Base-by-base conservation (phyloP, 805 yeast genomes). In the Metschnikowia dekortorum region DNA sequence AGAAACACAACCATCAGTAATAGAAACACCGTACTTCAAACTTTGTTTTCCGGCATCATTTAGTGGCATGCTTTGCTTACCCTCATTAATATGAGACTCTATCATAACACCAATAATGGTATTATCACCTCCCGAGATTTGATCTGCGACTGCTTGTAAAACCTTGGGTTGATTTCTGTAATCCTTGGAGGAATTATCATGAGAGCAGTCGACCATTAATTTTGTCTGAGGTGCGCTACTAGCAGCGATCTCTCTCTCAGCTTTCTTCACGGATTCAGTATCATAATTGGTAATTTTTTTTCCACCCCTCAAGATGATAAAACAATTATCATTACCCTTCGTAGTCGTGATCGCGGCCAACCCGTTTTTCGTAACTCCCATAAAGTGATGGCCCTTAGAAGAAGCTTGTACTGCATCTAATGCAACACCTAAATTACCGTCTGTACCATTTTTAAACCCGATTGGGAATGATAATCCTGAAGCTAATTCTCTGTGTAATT, bases 381-480 rank as follows among this genome's bases (percentile, higher is more conserved):
- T 73, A 79, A 92, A 94, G 69, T 92, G 97, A 67, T 92, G 99
- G 8, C 95, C 89, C 68, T 87, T 89, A 29, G 91, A 76, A 39
- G 98, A 95, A 44, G 98, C 92, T 63, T 89, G 80, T 65, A 89
- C 80, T 30, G 99, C 99, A 65, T 92, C 99, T 55, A 92, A 78
- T 34, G 97, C 96, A 55, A 92, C 97, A 59, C 89, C 95, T 46
- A 94, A 71, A 41, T 91, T 83, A 64, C 99, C 99, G 68, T 94
- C 98, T 38, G 99, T 92, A 65, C 98, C 98, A 66, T 92, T 92
- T 69, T 92, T 92, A 85, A 92, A 92, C 48, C 99, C 99, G 52
- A 92, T 89, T 39, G 99, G 99, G 89, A 94, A 92, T 3, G 96
- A 88, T 43, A 94, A 76, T 32, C 98, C 99, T 0, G 97, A 90